These are phyloP conservation scores for Aegilops sharonensis DNA, from an alignment of 176 grass and related monocot species.

Conservation along the genomic window DNA sequence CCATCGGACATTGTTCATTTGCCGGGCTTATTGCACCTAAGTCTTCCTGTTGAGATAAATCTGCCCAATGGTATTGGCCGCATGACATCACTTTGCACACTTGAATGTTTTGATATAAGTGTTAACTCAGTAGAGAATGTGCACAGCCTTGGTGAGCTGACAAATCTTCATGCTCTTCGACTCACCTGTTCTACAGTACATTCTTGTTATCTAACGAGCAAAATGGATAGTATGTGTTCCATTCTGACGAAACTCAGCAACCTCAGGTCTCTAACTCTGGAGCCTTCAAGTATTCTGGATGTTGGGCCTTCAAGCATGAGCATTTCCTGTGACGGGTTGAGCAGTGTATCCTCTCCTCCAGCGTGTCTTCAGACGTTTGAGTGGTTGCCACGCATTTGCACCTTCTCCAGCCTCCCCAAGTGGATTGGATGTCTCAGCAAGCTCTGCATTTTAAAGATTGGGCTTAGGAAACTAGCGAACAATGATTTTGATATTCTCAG, in stretches of 20 bases:
- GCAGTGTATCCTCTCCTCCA: background rate
- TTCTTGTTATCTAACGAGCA: background rate
- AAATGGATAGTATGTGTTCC: background rate
- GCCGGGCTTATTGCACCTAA: background rate
- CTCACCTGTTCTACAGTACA: background rate
- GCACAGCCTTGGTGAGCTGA: background rate
- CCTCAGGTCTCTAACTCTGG: constrained; percentile 1
- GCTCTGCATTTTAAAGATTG: background rate
- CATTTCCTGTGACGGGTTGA: background rate
- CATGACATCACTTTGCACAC: background rate
- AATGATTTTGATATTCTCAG: background rate
- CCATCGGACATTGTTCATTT: background rate
- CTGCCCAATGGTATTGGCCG: background rate
- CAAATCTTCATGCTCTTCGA: background rate
- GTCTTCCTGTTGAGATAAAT: background rate
- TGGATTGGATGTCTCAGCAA: background rate
- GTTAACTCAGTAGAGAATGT: background rate
- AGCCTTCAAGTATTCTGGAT: background rate
- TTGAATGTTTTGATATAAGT: background rate
- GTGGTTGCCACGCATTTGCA: background rate
- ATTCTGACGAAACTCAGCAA: background rate
- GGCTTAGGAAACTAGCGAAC: background rate
- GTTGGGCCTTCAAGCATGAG: background rate
- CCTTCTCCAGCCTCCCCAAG: background rate
- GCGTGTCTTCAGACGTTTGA: background rate